Evolutionary conservation across 192 early-diverging fungal genomes (phyloP), one percentile per base, ranked within the genome.

Genomic region (Podila epigama): DNA sequence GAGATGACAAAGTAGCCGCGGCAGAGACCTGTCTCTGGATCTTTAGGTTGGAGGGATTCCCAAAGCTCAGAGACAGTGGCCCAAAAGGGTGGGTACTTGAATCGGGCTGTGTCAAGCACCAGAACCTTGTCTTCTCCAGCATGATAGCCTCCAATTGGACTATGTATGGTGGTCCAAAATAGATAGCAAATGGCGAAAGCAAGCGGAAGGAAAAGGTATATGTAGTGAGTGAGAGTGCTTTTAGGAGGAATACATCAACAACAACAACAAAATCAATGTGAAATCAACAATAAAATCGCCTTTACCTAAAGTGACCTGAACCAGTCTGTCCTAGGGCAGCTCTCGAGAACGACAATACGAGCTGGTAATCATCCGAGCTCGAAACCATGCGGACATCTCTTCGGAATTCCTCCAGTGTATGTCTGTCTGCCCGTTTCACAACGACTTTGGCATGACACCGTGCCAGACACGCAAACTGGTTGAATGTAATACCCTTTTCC

Each of bases 41-140:
- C 97, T 7, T 92, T 79, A 0, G 92, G 93, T 61, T 89, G 85
- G 83, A 98, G 80, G 15, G 95, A 87, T 55, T 96, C 87, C 59
- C 89, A 97, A 41, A 98, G 82, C 13, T 80, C 64, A 29, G 92
- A 84, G 0, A 90, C 87, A 27, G 89, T 82, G 41, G 86, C 88
- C 64, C 92, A 98, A 77, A 94, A 98, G 11, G 89, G 89, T 12
- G 96, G 97, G 63, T 97, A 97, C 83, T 96, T 95, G 84, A 92
- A 96, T 12, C 92, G 83, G 0, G 95, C 96, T 11, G 90, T 93
- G 69, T 98, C 96, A 22, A 97, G 78, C 7, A 98, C 92, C 40
- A 98, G 81, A 5, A 89, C 93, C 68, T 85, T 86, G 57, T 92
- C 87, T 6, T 83, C 75, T n/a, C 79, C 89, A 12, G 87, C 82